A percentile compares a stretch with the other conserved stretches of the same genome.
Conservation (phyloP, 1,284 basidiomycete genomes). For the Marasmius fiardii region DNA sequence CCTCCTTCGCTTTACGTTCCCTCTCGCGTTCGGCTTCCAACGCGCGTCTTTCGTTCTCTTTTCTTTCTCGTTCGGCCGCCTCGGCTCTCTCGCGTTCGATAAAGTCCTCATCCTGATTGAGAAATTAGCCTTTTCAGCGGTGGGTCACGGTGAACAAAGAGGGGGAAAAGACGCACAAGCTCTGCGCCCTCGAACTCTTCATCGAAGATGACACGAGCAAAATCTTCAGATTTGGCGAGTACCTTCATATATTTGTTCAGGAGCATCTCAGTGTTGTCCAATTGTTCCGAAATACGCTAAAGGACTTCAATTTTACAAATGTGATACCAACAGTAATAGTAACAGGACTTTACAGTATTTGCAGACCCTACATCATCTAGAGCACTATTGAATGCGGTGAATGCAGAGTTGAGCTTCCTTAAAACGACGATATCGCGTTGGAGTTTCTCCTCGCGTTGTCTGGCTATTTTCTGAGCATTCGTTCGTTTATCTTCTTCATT, state of each 20-base stretch:
- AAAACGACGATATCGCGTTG: conserved; percentile 69
- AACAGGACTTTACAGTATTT: conserved; percentile 50
- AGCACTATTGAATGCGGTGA: conserved; percentile 63
- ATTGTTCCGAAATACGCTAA: conserved; percentile 60
- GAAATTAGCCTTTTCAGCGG: not conserved
- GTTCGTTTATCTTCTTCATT: conserved; percentile 3
- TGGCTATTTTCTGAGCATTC: conserved; percentile 17
- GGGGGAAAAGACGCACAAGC: conserved; percentile 44
- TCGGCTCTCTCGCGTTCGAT: conserved; percentile 48
- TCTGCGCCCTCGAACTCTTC: conserved; percentile 71
- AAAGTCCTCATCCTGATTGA: conserved; percentile 52
- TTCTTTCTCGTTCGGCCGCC: conserved; percentile 40
- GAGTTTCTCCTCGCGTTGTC: conserved; percentile 64
- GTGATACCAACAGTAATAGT: not conserved
- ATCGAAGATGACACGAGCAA: conserved; percentile 65
- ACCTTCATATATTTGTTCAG: conserved; percentile 70
- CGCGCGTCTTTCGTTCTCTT: conserved; percentile 48
- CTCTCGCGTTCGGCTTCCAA: conserved; percentile 46
- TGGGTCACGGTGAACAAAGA: not conserved
- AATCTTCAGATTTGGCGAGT: conserved; percentile 65
- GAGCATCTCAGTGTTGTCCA: conserved; percentile 66
- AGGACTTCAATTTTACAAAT: not conserved
- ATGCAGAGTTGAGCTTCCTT: conserved; percentile 66
- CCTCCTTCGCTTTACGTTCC: conserved; percentile 47
- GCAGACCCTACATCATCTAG: conserved; percentile 56